Evolutionary conservation across 2,329 filamentous ascomycete species (phyloP), one percentile per base, ranked within the genome.

Genomic region (Penicillium sp.): DNA sequence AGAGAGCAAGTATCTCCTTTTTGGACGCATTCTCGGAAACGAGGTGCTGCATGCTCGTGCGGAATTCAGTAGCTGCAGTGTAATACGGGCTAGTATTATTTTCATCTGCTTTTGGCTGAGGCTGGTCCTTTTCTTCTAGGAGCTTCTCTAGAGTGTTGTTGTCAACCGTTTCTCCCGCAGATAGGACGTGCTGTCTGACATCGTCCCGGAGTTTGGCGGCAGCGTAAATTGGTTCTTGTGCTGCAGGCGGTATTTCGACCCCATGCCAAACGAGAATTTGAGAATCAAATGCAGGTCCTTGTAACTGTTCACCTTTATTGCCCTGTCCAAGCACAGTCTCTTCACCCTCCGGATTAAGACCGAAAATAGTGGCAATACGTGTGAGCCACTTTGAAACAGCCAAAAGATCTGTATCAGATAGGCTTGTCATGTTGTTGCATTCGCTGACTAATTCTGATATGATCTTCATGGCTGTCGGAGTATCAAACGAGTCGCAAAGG

Each of bases 401-500:
- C 55, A 90, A 71, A 11, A 76, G 76, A 43, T 81, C 71, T 2
- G 79, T 75, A 5, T 79, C 76, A n/a, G 71, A 64, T 7, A 74
- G 68, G 48, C 76, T 77, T 55, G 76, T 70, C 16, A 38, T 24
- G 20, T 24, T 35, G 72, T 96, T 96, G 67, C 87, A 88, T 43
- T 88, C 84, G 47, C 85, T 88, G 60, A 97, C 87, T 24, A 97
- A 76, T 56, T 90, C 84, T 1, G 86, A 84, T 48, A 97, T 87
- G 18, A 85, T 76, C 49, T 83, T 82, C 88, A 97, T 90, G 5
- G 87, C 90, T 50, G 79, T 77, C 1, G 89, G 85, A 0, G 92
- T 97, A 72, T 97, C 88, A 70, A 97, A 96, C 0, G 91, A 96
- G 74, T 96, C 91, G 63, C 81, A 81, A 16, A 97, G 79, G 1